These are phyloP conservation scores for Phragmites australis DNA, from an alignment of 176 grass and related monocot species.

Conservation along the genomic window DNA sequence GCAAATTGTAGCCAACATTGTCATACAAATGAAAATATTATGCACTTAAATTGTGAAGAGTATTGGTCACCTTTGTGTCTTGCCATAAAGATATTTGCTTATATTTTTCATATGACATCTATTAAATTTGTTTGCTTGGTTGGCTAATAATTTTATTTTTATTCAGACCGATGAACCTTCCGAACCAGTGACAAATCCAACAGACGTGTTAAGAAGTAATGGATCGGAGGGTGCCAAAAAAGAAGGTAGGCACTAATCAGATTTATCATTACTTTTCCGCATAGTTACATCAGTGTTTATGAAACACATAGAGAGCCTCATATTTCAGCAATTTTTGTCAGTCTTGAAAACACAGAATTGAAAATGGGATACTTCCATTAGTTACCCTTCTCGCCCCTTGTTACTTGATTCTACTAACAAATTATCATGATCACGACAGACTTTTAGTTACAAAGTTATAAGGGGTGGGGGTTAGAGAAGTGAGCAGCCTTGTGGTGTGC, in stretches of 20 bases:
- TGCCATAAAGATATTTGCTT: constrained; percentile 2
- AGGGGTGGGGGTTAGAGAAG: too few species aligned
- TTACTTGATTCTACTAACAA: neutral
- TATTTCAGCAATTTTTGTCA: neutral
- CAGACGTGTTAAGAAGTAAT: constrained; percentile 62
- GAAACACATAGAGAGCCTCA: neutral
- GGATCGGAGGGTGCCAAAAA: constrained; percentile 35
- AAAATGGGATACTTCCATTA: neutral
- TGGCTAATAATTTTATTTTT: constrained; percentile 11
- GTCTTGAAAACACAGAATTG: neutral
- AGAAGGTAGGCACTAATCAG: constrained; percentile 46
- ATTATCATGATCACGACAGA: neutral
- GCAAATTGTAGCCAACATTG: constrained; percentile 5
- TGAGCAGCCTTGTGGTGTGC: too few species aligned
- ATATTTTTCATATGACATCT: constrained; percentile 21
- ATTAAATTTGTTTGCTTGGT: constrained; percentile 22
- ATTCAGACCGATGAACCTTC: constrained; percentile 42
- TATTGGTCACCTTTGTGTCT: neutral
- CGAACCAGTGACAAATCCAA: constrained; percentile 44
- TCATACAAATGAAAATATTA: constrained; percentile 12
- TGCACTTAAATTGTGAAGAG: neutral
- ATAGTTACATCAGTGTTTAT: neutral
- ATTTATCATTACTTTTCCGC: neutral
- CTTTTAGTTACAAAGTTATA: neutral
- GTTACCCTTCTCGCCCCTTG: neutral